phyloP scores from a whole-genome alignment of 177 flowering plant genomes.

The Telopea speciosissima region DNA sequence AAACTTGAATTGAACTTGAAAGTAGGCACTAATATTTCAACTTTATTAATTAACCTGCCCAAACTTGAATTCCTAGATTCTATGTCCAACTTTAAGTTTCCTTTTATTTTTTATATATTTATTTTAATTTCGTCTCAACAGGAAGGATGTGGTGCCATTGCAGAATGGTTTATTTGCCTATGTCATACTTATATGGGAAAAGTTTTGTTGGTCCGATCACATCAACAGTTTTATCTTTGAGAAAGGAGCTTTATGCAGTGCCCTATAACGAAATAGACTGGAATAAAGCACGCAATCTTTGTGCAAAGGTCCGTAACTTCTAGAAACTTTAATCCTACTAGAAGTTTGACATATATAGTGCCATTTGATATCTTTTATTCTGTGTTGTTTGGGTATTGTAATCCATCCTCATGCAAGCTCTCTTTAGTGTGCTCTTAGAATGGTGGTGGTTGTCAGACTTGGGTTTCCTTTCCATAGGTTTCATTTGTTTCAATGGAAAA shows the following conservation, averaged over 20 bases:
- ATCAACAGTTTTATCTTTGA: constrained; percentile 36
- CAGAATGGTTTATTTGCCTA: constrained; percentile 41
- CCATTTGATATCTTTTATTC: not conserved
- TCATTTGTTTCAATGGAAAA: no score
- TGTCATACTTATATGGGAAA: constrained; percentile 45
- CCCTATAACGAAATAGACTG: constrained; percentile 56
- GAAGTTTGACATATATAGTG: not conserved
- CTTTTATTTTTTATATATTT: not conserved
- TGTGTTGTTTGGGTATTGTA: not conserved
- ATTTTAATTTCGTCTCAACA: constrained; percentile 7
- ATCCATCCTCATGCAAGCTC: not conserved
- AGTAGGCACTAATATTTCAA: no score
- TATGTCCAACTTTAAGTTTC: not conserved
- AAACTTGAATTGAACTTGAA: no score
- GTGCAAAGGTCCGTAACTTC: constrained; percentile 43
- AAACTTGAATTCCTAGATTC: not conserved
- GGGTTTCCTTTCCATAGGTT: no score
- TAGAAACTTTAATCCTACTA: not conserved
- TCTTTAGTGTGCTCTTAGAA: no score
- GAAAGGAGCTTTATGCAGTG: constrained; percentile 41
- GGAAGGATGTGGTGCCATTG: constrained; percentile 52
- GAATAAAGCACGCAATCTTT: constrained; percentile 46
- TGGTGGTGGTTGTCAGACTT: no score
- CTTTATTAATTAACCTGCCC: not conserved
- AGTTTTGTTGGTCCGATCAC: constrained; percentile 46